Evolutionary conservation across 495 filamentous ascomycete species (phyloP).

Genomic region (Apiosordaria backusii): DNA sequence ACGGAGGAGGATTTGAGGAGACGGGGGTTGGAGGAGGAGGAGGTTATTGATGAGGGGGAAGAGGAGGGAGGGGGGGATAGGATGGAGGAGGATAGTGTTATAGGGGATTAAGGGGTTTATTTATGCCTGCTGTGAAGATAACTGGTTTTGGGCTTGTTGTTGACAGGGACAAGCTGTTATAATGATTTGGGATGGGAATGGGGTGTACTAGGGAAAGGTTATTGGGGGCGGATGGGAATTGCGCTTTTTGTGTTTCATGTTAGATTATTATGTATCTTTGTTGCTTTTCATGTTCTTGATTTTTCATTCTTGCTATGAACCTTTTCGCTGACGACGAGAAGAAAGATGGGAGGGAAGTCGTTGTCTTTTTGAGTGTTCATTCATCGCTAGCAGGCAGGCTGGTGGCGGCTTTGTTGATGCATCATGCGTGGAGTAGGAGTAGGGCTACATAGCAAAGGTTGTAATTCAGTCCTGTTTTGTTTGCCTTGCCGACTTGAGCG

Average conservation of each 20-base stretch:
- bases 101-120: conserved; percentile 56
- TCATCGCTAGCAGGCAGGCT: no score
- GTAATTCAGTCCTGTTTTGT: no score
- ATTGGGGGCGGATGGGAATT: not conserved
- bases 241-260: conserved; percentile 3
- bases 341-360: not conserved
- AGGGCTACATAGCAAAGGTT: no score
- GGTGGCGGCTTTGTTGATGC: no score
- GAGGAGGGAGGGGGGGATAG: conserved; percentile 42
- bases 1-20: conserved; percentile 59
- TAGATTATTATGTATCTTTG: conserved; percentile 7
- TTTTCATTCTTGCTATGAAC: not conserved
- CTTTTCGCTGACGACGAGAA: not conserved
- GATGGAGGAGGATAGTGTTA: conserved; percentile 59
- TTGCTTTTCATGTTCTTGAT: conserved; percentile 6
- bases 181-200: not conserved
- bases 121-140: not conserved
- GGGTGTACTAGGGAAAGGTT: no score
- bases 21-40: conserved; percentile 55
- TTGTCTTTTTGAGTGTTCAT: no score
- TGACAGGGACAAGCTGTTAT: not conserved
- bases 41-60: conserved; percentile 40
- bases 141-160: not conserved
- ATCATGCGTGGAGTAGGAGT: no score
- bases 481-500: no score